Evolutionary conservation across 805 yeast genomes (phyloP), one percentile per base, ranked within the genome.

Genomic region (Maudiozyma barnettii): DNA sequence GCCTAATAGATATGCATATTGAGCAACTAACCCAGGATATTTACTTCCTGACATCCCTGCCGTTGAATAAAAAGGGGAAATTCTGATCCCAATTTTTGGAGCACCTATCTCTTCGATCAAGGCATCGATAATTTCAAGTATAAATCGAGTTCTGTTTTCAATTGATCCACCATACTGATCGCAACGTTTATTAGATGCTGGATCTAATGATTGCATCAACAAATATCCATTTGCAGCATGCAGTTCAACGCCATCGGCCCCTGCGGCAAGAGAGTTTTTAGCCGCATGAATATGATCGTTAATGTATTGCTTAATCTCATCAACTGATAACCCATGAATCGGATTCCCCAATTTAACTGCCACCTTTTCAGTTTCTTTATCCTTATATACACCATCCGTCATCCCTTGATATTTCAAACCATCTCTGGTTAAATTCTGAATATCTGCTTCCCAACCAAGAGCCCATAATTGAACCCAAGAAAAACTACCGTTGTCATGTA

Each of bases 211-310:
- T 60, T 77, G 76, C 60, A 73, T 70, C 38, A 77, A 54, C 47
- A 82, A 61, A 57, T 78, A 82, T 12, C 88, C 86, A 58, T 81
- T 79, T 10, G 87, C 87, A 35, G 69, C 69, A 59, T 81, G 88
- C 41, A 83, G 63, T 63, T 83, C 86, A 26, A 82, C 74, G 50
- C 79, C 80, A 61, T 82, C 86, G 43, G 70, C 69, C 42, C 69
- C 70, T 18, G 61, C 59, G 5, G 47, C 59, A 40, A 67, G 48
- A 13, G 63, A 47, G 36, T 58, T 61, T 52, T 61, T 61, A 9
- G 82, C 79, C 31, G 78, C 76, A 3, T 54, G 51, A 6, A 67
- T 74, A 52, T 62, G 78, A 39, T 70, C 68, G 31, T 63, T 51
- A 19, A 71, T 64, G 47, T 67, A 67, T 45, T 69, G 66, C 43